Conservation (phyloP, 768 basidiomycete genomes). For the Trametes cubensis region DNA sequence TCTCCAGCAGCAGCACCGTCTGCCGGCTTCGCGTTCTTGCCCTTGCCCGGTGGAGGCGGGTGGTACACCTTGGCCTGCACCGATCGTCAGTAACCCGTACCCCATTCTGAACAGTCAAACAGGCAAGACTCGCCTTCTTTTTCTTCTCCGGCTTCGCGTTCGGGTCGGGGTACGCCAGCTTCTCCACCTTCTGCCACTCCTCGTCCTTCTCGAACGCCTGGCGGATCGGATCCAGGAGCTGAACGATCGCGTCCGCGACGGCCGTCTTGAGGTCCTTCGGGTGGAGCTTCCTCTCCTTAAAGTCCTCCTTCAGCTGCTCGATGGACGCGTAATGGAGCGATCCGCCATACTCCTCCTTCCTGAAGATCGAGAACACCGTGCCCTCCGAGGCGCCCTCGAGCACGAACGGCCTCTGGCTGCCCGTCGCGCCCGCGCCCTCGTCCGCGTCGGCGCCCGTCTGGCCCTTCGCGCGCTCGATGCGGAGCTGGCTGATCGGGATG, state of each 20-base stretch:
- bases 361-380: constrained; percentile 76
- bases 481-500: constrained; percentile 81
- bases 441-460: constrained; percentile 44
- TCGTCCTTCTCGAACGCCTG: constrained; percentile 73
- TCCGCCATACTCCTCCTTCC: constrained; percentile 84
- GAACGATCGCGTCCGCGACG: constrained; percentile 73
- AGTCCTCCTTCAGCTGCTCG: constrained; percentile 71
- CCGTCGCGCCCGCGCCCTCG: constrained; percentile 49
- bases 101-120: too few relatives aligned
- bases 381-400: constrained; percentile 73
- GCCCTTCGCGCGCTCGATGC: constrained; percentile 59
- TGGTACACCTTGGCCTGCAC: constrained; percentile 77
- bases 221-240: constrained; percentile 79
- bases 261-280: constrained; percentile 87
- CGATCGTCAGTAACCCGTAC: not conserved
- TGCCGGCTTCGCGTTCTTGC: constrained; percentile 52
- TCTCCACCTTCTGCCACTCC: constrained; percentile 80
- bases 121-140: constrained; percentile 47
- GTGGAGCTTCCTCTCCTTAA: constrained; percentile 75
- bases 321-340: constrained; percentile 72
- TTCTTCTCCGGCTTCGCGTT: constrained; percentile 63
- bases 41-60: constrained; percentile 81
- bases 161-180: constrained; percentile 82
- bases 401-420: constrained; percentile 65
- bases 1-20: constrained; percentile 25